A percentile compares a stretch with the other conserved stretches of the same genome.
These are phyloP conservation scores for Royoungia palumana DNA, from an alignment of 768 basidiomycete species.

Conservation along the genomic window DNA sequence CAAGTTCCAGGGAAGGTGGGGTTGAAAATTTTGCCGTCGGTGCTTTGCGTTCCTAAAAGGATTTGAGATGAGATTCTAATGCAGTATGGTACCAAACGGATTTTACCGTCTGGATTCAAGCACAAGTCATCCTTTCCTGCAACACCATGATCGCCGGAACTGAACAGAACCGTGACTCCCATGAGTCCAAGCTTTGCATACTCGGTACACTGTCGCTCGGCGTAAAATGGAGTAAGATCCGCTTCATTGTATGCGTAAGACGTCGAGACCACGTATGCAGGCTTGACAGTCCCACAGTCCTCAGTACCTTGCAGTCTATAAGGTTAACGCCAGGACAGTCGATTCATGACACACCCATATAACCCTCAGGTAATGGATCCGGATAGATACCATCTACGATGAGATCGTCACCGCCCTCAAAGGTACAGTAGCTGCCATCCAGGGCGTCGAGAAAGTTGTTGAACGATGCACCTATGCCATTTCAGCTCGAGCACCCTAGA, in stretches of 20 bases:
- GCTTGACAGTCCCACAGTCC: conserved; percentile 37
- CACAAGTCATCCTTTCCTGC: conserved; percentile 31
- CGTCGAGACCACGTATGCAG: conserved; percentile 42
- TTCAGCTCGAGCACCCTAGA: background rate
- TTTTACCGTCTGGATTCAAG: conserved; percentile 26
- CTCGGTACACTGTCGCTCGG: conserved; percentile 42
- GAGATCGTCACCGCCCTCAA: conserved; percentile 35
- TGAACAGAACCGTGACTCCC: conserved; percentile 36
- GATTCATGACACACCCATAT: conserved; percentile 12
- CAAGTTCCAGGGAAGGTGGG: conserved; percentile 49
- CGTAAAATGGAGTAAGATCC: conserved; percentile 34
- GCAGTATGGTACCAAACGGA: background rate
- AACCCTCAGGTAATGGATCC: conserved; percentile 16
- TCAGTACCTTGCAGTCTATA: conserved; percentile 13
- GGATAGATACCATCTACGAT: conserved; percentile 27
- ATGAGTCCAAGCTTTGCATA: conserved; percentile 44
- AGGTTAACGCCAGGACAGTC: background rate
- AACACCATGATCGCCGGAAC: conserved; percentile 33
- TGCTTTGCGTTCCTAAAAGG: conserved; percentile 31
- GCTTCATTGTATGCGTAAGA: conserved; percentile 42
- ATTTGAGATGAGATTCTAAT: background rate
- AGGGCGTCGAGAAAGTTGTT: conserved; percentile 39
- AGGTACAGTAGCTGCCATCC: conserved; percentile 37
- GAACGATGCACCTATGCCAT: conserved; percentile 30
- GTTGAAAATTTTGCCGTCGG: conserved; percentile 49